Evolutionary conservation across 2,329 filamentous ascomycete genomes (phyloP).

Genomic region (Aspergillus aculeatus): DNA sequence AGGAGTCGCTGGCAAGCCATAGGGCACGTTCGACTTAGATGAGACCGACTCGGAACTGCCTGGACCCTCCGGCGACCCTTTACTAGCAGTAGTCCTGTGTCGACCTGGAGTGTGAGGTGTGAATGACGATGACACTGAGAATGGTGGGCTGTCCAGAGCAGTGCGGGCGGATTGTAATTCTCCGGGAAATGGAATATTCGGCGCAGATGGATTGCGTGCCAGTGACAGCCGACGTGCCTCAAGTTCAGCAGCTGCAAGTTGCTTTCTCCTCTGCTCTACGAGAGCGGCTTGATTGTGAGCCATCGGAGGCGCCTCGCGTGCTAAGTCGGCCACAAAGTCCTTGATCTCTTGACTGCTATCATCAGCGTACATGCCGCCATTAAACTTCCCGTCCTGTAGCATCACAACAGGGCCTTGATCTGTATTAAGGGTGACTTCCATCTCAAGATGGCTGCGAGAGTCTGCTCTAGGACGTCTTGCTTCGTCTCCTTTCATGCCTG

Average conservation of each 20-base stretch:
- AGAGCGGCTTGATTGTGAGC: constrained; percentile 38
- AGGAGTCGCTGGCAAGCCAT: constrained; percentile 87
- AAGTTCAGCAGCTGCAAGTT: constrained; percentile 76
- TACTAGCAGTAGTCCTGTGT: constrained; percentile 34
- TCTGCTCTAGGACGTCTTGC: constrained; percentile 34
- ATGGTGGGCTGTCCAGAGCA: constrained; percentile 46
- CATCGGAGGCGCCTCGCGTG: constrained; percentile 22
- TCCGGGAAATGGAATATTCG: constrained; percentile 73
- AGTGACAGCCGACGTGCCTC: constrained; percentile 85
- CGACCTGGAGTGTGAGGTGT: constrained; percentile 34
- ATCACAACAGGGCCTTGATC: constrained; percentile 13
- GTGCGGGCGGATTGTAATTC: constrained; percentile 47
- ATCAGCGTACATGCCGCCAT: constrained; percentile 11
- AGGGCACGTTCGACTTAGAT: constrained; percentile 49
- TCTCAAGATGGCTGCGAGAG: constrained; percentile 37
- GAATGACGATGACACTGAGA: constrained; percentile 29
- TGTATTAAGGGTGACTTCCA: constrained; percentile 21
- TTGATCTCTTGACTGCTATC: constrained; percentile 3
- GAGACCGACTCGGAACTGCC: constrained; percentile 42
- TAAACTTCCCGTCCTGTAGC: constrained; percentile 12
- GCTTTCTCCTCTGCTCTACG: constrained; percentile 68
- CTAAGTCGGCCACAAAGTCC: constrained; percentile 19
- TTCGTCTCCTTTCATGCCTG: constrained; percentile 48
- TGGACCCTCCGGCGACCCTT: constrained; percentile 40
- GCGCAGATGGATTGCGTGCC: constrained; percentile 74